phyloP scores from a whole-genome alignment of 176 grass and related monocot genomes.

The Aegilops sharonensis region DNA sequence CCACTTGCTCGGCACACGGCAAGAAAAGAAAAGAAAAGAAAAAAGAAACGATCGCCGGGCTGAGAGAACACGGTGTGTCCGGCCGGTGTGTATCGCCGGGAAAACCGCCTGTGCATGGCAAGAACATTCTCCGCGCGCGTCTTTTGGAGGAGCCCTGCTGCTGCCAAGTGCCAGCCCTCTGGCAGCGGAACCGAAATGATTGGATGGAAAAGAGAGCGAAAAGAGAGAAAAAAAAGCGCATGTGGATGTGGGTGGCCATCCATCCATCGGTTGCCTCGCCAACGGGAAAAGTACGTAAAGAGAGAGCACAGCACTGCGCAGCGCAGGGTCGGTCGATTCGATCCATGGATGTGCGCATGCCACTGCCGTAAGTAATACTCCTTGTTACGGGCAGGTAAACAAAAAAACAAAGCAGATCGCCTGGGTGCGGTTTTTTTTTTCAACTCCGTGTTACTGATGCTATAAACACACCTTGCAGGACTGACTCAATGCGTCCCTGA shows the following conservation, averaged over 20 bases:
- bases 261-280: background rate
- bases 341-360: background rate
- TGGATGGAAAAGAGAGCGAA: background rate
- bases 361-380: background rate
- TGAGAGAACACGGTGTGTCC: no score
- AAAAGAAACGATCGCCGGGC: no score
- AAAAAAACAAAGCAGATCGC: no score
- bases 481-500: background rate
- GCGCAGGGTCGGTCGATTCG: no score
- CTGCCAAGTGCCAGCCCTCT: background rate
- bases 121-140: constrained; percentile 35
- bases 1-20: background rate
- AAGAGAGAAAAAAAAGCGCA: background rate
- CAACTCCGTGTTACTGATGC: no score
- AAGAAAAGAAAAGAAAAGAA: no score
- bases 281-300: background rate
- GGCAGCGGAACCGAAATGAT: background rate
- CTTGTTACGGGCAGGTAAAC: no score
- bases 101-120: no score
- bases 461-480: no score
- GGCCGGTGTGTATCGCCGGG: no score
- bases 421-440: no score
- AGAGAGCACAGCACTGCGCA: background rate
- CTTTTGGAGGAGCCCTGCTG: constrained; percentile 2
- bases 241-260: no score